phyloP scores from a whole-genome alignment of 352 stramenopile genomes.

The Phytophthora cactorum region DNA sequence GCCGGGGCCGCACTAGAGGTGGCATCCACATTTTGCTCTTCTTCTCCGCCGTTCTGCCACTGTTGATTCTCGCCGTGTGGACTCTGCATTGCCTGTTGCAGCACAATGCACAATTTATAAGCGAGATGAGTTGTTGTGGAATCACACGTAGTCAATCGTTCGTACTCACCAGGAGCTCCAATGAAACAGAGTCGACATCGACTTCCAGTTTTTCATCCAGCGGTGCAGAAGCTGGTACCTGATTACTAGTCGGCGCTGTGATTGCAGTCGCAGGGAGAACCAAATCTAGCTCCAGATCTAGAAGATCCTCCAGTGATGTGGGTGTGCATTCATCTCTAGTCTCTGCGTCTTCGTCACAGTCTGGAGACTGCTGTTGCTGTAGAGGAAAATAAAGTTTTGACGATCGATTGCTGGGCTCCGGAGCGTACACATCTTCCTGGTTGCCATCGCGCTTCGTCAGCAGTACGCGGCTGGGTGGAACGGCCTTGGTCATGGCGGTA shows the following conservation, averaged over 20 bases:
- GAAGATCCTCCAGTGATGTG: conserved; percentile 48
- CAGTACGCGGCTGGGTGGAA: conserved; percentile 9
- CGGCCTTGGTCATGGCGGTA: conserved; percentile 28
- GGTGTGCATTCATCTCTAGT: conserved; percentile 4
- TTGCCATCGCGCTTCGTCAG: conserved; percentile 31
- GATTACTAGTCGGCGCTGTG: conserved; percentile 34
- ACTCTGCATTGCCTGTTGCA: conserved; percentile 71
- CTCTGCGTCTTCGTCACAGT: conserved; percentile 10
- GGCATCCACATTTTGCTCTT: conserved; percentile 7
- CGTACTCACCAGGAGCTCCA: conserved; percentile 61
- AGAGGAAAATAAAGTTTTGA: conserved; percentile 19
- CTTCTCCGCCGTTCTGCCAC: conserved; percentile 46
- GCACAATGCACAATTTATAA: background rate
- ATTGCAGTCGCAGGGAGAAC: conserved; percentile 20
- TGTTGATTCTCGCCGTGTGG: conserved; percentile 65
- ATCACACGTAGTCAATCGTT: background rate
- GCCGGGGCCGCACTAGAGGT: background rate
- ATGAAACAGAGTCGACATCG: conserved; percentile 40
- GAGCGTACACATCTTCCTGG: conserved; percentile 32
- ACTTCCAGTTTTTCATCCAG: conserved; percentile 19
- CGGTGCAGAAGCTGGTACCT: conserved; percentile 10
- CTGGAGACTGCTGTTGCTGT: conserved; percentile 28
- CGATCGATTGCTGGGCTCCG: conserved; percentile 1
- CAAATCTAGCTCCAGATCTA: conserved; percentile 63
- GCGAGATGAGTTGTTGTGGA: conserved; percentile 4